Conservation (phyloP, 768 basidiomycete species). For the Phaeotremella skinneri region DNA sequence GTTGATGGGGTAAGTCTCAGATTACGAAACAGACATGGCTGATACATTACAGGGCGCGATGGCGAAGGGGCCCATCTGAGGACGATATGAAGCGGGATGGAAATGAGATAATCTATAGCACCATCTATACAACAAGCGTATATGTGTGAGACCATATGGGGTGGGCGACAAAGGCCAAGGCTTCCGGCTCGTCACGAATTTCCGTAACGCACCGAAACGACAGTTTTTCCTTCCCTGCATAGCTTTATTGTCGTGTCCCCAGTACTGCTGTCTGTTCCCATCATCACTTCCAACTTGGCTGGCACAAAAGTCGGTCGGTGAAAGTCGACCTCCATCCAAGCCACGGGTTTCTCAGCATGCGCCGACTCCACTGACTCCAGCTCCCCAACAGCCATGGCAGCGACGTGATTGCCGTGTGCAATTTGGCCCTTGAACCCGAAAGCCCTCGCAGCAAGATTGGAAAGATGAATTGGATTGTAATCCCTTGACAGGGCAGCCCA, state of each 20-base stretch:
- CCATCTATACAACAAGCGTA: too few species aligned
- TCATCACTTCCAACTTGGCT: slow-evolving; percentile 8
- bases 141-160: too few species aligned
- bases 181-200: too few species aligned
- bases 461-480: slow-evolving; percentile 34
- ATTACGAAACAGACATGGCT: background rate
- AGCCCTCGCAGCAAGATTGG: slow-evolving; percentile 15
- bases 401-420: slow-evolving; percentile 31
- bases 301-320: slow-evolving; percentile 24
- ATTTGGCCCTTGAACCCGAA: slow-evolving; percentile 22
- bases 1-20: slow-evolving; percentile 60
- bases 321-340: slow-evolving; percentile 26
- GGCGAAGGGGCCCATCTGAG: slow-evolving; percentile 28
- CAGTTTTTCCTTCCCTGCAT: too few species aligned
- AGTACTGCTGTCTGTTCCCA: too few species aligned
- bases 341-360: background rate
- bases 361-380: slow-evolving; percentile 1
- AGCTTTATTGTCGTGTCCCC: too few species aligned
- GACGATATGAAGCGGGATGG: too few species aligned
- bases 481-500: slow-evolving; percentile 31
- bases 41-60: slow-evolving; percentile 21
- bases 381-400: background rate
- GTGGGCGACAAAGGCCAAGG: too few species aligned
- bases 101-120: too few species aligned
- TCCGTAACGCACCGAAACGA: too few species aligned